Percentiles rank a stretch among this genome's conserved stretches.
phyloP scores from a whole-genome alignment of 2,329 filamentous ascomycete genomes.

The Ophiocordyceps robertsii region DNA sequence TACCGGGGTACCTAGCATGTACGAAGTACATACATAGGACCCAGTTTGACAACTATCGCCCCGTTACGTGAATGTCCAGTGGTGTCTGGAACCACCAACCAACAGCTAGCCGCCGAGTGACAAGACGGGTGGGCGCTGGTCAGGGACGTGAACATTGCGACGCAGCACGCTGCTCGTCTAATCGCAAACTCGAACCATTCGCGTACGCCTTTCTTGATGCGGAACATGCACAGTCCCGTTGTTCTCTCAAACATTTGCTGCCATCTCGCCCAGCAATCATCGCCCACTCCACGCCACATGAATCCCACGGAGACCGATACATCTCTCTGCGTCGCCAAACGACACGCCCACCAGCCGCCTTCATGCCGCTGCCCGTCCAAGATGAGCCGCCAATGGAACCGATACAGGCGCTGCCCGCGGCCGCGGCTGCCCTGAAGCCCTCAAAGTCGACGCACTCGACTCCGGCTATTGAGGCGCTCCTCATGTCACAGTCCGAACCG shows the following conservation, averaged over 20 bases:
- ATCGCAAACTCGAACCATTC: not conserved
- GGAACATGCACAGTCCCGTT: constrained; percentile 2
- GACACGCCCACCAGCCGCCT: constrained; percentile 19
- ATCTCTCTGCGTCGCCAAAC: not conserved
- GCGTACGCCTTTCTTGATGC: not conserved
- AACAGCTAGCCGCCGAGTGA: too few relatives aligned
- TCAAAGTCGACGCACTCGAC: constrained; percentile 49
- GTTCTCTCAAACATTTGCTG: not conserved
- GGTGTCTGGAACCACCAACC: too few relatives aligned
- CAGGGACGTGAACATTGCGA: not conserved
- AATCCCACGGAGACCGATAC: constrained; percentile 2
- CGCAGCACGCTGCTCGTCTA: not conserved
- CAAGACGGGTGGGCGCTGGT: too few relatives aligned
- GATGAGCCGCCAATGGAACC: constrained; percentile 50
- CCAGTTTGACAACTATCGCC: too few relatives aligned
- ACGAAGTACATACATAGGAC: too few relatives aligned
- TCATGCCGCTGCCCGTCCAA: constrained; percentile 58
- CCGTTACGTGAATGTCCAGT: too few relatives aligned
- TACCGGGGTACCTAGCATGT: too few relatives aligned
- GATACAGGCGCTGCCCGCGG: constrained; percentile 55
- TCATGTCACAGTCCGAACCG: constrained; percentile 37
- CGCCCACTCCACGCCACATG: constrained; percentile 5
- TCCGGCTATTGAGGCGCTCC: constrained; percentile 32
- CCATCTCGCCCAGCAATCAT: not conserved
- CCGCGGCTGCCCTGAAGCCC: constrained; percentile 43